Evolutionary conservation across 2,329 filamentous ascomycete species (phyloP).

Genomic region (Fonsecaea nubica): DNA sequence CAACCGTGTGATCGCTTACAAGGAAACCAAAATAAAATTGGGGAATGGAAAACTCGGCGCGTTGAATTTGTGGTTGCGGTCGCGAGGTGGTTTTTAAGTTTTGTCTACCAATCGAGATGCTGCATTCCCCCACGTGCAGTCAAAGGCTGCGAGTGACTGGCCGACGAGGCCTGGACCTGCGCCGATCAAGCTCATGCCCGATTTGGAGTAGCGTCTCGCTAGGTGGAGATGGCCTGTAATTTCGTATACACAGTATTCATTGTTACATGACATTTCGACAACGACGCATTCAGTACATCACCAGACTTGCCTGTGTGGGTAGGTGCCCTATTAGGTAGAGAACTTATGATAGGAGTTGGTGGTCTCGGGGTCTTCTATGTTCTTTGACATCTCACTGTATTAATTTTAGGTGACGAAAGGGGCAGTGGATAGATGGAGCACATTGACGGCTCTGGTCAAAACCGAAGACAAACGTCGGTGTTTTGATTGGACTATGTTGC

Average conservation of each 20-base stretch:
- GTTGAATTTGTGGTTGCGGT: not conserved
- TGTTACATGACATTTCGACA: not conserved
- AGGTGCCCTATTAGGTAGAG: not conserved
- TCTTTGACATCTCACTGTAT: not conserved
- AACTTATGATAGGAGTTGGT: not conserved
- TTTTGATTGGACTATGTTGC: not conserved
- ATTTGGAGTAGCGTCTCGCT: not conserved
- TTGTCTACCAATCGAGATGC: not conserved
- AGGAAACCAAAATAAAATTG: not conserved
- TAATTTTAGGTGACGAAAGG: not conserved
- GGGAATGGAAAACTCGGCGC: not conserved
- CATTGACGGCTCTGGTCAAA: not conserved
- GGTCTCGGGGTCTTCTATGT: not conserved
- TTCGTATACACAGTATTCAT: not conserved
- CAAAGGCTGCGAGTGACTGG: not conserved
- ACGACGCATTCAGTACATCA: not conserved
- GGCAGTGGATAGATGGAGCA: not conserved
- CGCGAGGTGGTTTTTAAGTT: conserved; percentile 5
- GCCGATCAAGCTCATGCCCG: not conserved
- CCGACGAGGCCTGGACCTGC: not conserved
- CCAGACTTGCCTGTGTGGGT: not conserved
- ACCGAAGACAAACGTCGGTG: not conserved
- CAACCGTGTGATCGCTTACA: conserved; percentile 7
- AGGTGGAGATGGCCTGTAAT: not conserved
- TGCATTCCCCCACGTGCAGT: not conserved